Conservation (phyloP, 2,329 filamentous ascomycete genomes). For the Bipolaris bicolor region DNA sequence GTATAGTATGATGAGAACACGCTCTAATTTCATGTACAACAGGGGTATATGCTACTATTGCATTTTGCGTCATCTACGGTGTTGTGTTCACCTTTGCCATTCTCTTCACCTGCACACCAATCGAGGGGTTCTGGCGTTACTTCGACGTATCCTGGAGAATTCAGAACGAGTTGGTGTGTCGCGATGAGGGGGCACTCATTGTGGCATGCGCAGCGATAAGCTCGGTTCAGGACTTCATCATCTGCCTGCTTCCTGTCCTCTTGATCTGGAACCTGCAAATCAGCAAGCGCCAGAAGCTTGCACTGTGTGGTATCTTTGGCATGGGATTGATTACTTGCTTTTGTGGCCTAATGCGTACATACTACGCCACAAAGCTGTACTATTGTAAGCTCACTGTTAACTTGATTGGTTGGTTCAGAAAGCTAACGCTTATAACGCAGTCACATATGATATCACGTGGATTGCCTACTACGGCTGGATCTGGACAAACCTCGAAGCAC, state of each 20-base stretch:
- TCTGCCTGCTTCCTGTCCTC: slow-evolving; percentile 51
- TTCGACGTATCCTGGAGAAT: slow-evolving; percentile 44
- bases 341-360: slow-evolving; percentile 47
- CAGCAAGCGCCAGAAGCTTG: slow-evolving; percentile 52
- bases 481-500: slow-evolving; percentile 51
- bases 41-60: slow-evolving; percentile 46
- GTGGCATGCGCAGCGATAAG: slow-evolving; percentile 49
- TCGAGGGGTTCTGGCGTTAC: slow-evolving; percentile 51
- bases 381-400: slow-evolving; percentile 22
- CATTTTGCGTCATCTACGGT: slow-evolving; percentile 48
- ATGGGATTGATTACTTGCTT: slow-evolving; percentile 51
- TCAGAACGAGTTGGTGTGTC: slow-evolving; percentile 43
- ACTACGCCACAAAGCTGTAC: slow-evolving; percentile 45
- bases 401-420: no score
- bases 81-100: slow-evolving; percentile 47
- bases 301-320: slow-evolving; percentile 53
- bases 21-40: neutral
- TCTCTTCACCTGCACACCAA: slow-evolving; percentile 48
- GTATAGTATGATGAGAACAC: neutral
- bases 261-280: slow-evolving; percentile 55
- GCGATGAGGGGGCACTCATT: slow-evolving; percentile 49
- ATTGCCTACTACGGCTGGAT: slow-evolving; percentile 48
- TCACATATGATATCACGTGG: slow-evolving; percentile 52
- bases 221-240: slow-evolving; percentile 50
- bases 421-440: slow-evolving; percentile 7